Conservation (phyloP, 495 filamentous ascomycete species). For the Annulohypoxylon moriforme region DNA sequence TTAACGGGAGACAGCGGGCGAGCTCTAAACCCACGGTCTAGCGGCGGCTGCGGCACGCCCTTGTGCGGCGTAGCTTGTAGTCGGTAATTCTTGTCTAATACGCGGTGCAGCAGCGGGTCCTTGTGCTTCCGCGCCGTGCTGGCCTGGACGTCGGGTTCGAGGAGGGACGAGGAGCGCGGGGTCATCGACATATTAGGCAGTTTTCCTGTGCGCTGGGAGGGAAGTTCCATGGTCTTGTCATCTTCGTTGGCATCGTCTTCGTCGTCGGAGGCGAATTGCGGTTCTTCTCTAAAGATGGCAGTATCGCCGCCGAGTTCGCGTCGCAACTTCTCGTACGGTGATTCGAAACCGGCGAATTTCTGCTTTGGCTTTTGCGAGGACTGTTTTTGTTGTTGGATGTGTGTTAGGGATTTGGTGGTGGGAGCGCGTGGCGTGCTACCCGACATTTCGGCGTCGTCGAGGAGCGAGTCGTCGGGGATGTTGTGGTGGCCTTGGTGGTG, state of each 20-base stretch:
- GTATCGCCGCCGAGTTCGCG: constrained; percentile 63
- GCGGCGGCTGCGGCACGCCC: constrained; percentile 12
- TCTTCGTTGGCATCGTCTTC: constrained; percentile 55
- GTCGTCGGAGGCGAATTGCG: constrained; percentile 4
- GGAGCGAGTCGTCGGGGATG: constrained; percentile 61
- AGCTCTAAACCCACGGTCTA: constrained; percentile 35
- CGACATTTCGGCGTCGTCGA: constrained; percentile 62
- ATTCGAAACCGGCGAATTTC: constrained; percentile 70
- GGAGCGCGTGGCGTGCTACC: constrained; percentile 66
- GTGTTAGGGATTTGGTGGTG: constrained; percentile 52
- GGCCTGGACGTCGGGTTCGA: constrained; percentile 49
- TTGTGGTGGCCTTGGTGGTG: constrained; percentile 49
- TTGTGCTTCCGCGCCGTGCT: constrained; percentile 60
- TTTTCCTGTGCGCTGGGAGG: constrained; percentile 53
- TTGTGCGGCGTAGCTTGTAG: constrained; percentile 89
- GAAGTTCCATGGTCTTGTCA: constrained; percentile 56
- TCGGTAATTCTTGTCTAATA: constrained; percentile 93
- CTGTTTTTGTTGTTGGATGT: constrained; percentile 30
- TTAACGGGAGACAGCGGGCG: constrained; percentile 12
- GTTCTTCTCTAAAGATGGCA: constrained; percentile 48
- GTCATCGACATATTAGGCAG: constrained; percentile 70
- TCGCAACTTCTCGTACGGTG: constrained; percentile 73
- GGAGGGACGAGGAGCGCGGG: constrained; percentile 51
- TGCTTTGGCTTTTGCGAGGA: constrained; percentile 35
- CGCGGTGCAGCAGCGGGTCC: constrained; percentile 84